Evolutionary conservation across 2,329 filamentous ascomycete species (phyloP).

Genomic region (Ascomycota sp.): DNA sequence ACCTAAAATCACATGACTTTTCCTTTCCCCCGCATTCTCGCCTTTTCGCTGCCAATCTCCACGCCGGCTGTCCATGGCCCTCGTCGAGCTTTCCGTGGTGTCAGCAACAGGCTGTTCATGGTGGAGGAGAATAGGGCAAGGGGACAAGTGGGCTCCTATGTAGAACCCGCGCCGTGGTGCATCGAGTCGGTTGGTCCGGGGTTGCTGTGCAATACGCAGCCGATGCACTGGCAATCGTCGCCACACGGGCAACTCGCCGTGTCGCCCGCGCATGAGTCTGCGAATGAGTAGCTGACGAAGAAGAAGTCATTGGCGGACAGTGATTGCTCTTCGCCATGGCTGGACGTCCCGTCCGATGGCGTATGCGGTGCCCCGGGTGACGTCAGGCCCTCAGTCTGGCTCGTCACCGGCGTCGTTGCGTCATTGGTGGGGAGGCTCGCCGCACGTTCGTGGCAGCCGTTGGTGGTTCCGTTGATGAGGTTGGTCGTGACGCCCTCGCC

Average conservation of each 20-base stretch:
- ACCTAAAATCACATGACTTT: too few species aligned
- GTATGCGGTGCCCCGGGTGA: conserved; percentile 22
- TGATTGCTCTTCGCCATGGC: conserved; percentile 26
- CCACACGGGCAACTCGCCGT: conserved; percentile 33
- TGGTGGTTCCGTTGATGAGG: conserved; percentile 7
- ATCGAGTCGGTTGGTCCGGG: conserved; percentile 3
- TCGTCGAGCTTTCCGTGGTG: too few species aligned
- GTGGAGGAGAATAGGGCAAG: too few species aligned
- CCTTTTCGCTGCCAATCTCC: too few species aligned
- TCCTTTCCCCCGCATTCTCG: too few species aligned
- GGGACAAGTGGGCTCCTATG: too few species aligned
- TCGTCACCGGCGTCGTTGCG: conserved; percentile 3
- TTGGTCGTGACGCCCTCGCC: conserved; percentile 6
- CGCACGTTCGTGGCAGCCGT: conserved; percentile 6
- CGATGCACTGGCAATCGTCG: conserved; percentile 37
- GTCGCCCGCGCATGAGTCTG: conserved; percentile 26
- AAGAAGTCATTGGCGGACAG: conserved; percentile 33
- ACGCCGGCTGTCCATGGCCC: too few species aligned
- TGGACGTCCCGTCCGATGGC: conserved; percentile 24
- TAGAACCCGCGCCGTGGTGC: background rate
- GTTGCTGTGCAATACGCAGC: conserved; percentile 31
- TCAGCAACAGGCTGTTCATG: too few species aligned
- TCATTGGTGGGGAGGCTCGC: conserved; percentile 6
- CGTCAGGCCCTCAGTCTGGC: conserved; percentile 9
- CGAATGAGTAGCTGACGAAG: conserved; percentile 34